Base-by-base conservation (phyloP, 768 basidiomycete species). In the Boletus rubescentipes region DNA sequence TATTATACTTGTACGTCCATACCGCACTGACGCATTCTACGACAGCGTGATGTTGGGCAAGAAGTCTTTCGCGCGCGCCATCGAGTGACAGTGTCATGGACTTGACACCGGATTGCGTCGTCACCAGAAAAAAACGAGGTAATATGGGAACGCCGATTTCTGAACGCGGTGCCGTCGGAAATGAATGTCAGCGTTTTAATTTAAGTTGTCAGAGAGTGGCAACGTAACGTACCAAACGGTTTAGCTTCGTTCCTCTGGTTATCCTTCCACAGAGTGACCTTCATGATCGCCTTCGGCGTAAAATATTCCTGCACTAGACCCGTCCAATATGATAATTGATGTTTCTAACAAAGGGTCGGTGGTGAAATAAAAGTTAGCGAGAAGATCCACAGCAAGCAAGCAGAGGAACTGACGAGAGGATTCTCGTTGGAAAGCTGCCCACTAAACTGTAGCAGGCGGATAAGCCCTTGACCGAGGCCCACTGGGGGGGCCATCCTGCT, bases 221-320 rank as follows among this genome's bases (percentile, higher is more conserved):
- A 6, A 45, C 51, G 12, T 30, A 44, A 62, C 87, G 44, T 50
- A 92, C 91, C 89, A 61, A 93, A 91, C 9, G 86, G 86, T 63
- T 91, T 93, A 31, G 90, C 89, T 64, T 92, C 91, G 23, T 77
- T 80, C 61, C 77, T 79, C 64, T 84, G 82, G 61, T 88, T 91
- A 67, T 91, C 90, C 66, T 89, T 89, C 91, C 91, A 92, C n/a
- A 93, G 72, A 3, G 89, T 91, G 60, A 93, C 78, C 67, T 84
- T 89, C 82, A 92, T 83, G 42, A 81, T 70, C 20, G 89, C 86
- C 54, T 82, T 81, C 3, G 83, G 78, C 9, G 82, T 81, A 63
- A 92, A 93, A 59, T 85, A 91, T 29, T 86, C 82, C 45, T 77
- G 76, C 54, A 91, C 79, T 35, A 90, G 62, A 4, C 74, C 72